These are phyloP conservation scores for Pseudogymnoascus sp. DNA, from an alignment of 2,329 filamentous ascomycete species.

Conservation along the genomic window DNA sequence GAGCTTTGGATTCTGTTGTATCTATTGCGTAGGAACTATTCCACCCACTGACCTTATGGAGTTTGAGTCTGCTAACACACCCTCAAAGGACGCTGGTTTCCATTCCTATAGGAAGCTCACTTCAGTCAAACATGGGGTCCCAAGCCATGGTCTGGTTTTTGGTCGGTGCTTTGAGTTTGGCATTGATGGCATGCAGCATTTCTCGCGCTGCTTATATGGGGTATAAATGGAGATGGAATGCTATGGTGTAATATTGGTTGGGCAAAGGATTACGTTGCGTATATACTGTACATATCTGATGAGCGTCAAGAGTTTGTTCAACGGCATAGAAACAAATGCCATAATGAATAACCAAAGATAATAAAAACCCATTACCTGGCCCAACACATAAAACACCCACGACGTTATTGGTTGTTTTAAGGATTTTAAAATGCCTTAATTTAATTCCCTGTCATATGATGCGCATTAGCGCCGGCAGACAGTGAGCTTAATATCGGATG, in stretches of 20 bases:
- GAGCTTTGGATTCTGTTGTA: background rate
- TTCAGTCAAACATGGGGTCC: background rate
- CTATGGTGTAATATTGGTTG: background rate
- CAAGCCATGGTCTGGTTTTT: conserved; percentile 1
- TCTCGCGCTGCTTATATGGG: background rate
- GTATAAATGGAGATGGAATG: conserved; percentile 4
- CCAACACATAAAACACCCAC: background rate
- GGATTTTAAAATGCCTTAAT: background rate
- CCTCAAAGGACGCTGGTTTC: background rate
- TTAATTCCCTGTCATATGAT: background rate
- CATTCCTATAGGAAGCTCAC: background rate
- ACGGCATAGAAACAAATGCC: background rate
- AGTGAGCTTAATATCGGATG: background rate
- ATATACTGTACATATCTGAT: conserved; percentile 6
- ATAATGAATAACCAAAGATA: background rate
- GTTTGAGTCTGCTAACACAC: background rate
- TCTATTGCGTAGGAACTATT: background rate
- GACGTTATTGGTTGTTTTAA: background rate
- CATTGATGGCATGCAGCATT: background rate
- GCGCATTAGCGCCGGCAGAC: background rate
- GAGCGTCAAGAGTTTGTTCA: background rate
- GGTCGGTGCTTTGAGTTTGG: background rate
- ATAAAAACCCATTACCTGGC: background rate
- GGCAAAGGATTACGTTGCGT: background rate
- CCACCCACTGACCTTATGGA: background rate